A percentile compares a stretch with the other conserved stretches of the same genome.
These are phyloP conservation scores for Tripidium arundinaceum DNA, from an alignment of 202 grass and related monocot genomes.

Conservation along the genomic window DNA sequence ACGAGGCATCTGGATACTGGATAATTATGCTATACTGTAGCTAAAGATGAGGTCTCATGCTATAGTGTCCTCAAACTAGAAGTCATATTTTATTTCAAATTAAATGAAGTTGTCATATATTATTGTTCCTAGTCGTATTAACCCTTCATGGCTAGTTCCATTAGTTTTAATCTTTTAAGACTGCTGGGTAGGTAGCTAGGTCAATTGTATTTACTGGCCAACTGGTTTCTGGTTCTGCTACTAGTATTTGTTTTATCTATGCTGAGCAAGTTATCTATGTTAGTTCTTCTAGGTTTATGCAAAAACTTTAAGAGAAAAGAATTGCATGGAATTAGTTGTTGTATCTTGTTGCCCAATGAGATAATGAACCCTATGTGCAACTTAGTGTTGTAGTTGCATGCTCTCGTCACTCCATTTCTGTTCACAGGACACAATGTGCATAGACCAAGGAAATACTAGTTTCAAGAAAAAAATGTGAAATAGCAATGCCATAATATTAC, in stretches of 20 bases:
- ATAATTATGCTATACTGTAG: conserved; percentile 7
- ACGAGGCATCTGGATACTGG: conserved; percentile 17
- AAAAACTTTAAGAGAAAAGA: not conserved
- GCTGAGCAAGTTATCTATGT: no score
- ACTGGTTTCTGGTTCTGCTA: not conserved
- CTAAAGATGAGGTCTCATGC: conserved; percentile 14
- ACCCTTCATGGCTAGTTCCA: not conserved
- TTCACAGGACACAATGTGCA: not conserved
- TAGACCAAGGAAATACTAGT: not conserved
- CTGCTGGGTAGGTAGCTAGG: not conserved
- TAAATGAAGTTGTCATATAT: not conserved
- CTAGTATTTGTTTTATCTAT: not conserved
- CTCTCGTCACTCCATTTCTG: not conserved
- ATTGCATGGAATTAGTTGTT: not conserved
- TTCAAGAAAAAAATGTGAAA: not conserved
- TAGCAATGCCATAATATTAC: not conserved
- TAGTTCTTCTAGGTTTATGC: not conserved
- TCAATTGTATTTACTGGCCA: not conserved
- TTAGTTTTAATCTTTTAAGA: not conserved
- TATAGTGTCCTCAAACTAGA: not conserved
- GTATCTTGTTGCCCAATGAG: not conserved
- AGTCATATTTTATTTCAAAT: not conserved
- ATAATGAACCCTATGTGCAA: not conserved
- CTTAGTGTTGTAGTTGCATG: not conserved
- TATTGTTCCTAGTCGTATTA: not conserved